Percentiles rank a stretch among this genome's conserved stretches.
These are phyloP conservation scores for Globisporangium heterothallicum DNA, from an alignment of 352 stramenopile genomes.

Conservation along the genomic window DNA sequence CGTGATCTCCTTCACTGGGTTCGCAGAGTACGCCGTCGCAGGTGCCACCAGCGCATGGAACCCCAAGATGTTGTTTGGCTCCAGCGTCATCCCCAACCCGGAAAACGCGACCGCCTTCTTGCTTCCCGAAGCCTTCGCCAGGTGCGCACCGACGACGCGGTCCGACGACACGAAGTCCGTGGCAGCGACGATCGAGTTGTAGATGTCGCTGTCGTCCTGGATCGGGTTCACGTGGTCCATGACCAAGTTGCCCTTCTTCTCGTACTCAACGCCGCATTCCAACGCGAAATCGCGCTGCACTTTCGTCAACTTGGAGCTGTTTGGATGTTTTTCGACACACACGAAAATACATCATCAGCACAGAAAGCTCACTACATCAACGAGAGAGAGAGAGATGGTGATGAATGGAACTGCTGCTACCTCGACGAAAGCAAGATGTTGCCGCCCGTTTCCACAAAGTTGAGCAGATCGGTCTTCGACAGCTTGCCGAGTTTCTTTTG, in stretches of 20 bases:
- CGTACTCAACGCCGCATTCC: slow-evolving; percentile 84
- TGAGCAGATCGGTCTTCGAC: slow-evolving; percentile 61
- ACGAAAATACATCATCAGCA: no score
- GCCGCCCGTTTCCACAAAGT: slow-evolving; percentile 84
- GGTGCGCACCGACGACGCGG: slow-evolving; percentile 44
- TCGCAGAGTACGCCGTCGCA: slow-evolving; percentile 76
- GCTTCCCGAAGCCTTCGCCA: slow-evolving; percentile 27
- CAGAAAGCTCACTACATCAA: no score
- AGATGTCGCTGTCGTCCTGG: slow-evolving; percentile 48
- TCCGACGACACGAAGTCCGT: slow-evolving; percentile 65
- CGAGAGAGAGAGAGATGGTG: neutral
- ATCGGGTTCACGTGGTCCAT: slow-evolving; percentile 84
- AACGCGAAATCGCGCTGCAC: slow-evolving; percentile 81
- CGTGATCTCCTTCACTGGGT: slow-evolving; percentile 69
- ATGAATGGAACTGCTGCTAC: slow-evolving; percentile 9
- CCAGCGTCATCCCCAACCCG: slow-evolving; percentile 78
- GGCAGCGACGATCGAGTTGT: slow-evolving; percentile 71
- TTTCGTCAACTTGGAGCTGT: slow-evolving; percentile 68
- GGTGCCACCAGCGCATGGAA: slow-evolving; percentile 80
- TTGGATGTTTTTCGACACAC: no score
- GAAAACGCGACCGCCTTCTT: slow-evolving; percentile 74
- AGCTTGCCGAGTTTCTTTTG: slow-evolving; percentile 70
- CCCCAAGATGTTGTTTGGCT: slow-evolving; percentile 77
- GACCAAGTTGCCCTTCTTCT: slow-evolving; percentile 84
- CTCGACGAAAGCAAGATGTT: slow-evolving; percentile 75